Evolutionary conservation across 192 early-diverging fungal genomes (phyloP), one percentile per base, ranked within the genome.

Genomic region (Jimgerdemannia lactiflua): DNA sequence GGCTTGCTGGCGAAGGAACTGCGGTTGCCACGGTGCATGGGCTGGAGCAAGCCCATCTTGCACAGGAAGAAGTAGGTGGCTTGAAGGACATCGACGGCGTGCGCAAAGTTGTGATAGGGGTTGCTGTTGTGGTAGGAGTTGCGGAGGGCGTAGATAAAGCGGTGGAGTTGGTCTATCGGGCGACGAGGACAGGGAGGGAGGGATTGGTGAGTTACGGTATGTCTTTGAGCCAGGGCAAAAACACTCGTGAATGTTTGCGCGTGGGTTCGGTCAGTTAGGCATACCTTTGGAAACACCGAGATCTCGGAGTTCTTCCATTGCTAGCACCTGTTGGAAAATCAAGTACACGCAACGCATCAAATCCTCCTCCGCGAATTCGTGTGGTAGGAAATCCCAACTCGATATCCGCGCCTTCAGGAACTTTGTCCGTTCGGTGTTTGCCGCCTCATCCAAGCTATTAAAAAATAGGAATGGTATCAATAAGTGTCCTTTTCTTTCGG

Each of bases 41-140:
- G 72, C 44, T 84, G 81, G 11, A 89, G 66, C 11, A 92, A 75
- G 29, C 86, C 90, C 71, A 93, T 82, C 40, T 86, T 80, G 80
- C 89, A 91, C 71, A 94, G 79, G 67, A 93, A 93, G 81, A 91
- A 96, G 79, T 91, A 93, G 64, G 94, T 93, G 65, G 92, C 90
- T 78, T 98, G 96, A 10, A 93, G 81, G n/a, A 99, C 97, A 79
- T 99, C 97, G 4, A 96, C 92, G 2, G 96, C 97, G 79, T 99
- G 97, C 39, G 90, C 88, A 81, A 95, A 94, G 84, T 99, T 99
- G 85, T 99, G 97, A 77, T 96, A 97, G 7, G 95, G 94, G 80
- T 97, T 97, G 11, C 76, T 83, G 18, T 85, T 80, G 69, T 89
- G 84, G 74, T 91, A 91, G 9, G 83, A 81, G 72, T 85, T 83